These are phyloP conservation scores for Solanum chmielewskii DNA, from an alignment of 257 asterid species.

Conservation along the genomic window DNA sequence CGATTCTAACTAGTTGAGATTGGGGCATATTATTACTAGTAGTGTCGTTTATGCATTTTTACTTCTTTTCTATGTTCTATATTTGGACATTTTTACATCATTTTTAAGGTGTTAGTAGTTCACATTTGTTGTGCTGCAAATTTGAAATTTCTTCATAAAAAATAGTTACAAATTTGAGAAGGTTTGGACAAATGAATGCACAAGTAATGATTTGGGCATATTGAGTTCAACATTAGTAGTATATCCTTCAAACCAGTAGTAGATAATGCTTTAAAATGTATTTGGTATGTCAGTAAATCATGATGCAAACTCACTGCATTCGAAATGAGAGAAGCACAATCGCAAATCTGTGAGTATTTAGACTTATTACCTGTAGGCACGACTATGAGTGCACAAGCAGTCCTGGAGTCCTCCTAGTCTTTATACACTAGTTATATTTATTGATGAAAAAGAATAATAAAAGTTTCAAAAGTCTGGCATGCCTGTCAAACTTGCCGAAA, in stretches of 20 bases:
- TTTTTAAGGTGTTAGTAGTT: neutral
- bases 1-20: neutral
- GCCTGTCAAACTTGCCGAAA: neutral
- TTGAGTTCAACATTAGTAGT: neutral
- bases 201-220: neutral
- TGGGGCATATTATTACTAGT: neutral
- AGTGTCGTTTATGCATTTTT: neutral
- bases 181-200: neutral
- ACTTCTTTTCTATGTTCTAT: neutral
- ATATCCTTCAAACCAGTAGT: neutral
- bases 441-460: neutral
- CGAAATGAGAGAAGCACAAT: neutral
- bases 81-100: neutral
- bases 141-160: neutral
- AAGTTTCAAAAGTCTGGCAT: neutral
- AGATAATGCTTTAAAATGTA: neutral
- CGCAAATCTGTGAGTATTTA: neutral
- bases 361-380: neutral
- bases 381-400: neutral
- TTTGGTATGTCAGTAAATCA: neutral
- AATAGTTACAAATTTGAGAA: neutral
- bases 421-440: neutral
- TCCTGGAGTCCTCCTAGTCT: neutral
- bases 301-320: neutral
- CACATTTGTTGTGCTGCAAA: neutral